phyloP scores from a whole-genome alignment of 495 filamentous ascomycete genomes.

The Aspergillus asperescens region DNA sequence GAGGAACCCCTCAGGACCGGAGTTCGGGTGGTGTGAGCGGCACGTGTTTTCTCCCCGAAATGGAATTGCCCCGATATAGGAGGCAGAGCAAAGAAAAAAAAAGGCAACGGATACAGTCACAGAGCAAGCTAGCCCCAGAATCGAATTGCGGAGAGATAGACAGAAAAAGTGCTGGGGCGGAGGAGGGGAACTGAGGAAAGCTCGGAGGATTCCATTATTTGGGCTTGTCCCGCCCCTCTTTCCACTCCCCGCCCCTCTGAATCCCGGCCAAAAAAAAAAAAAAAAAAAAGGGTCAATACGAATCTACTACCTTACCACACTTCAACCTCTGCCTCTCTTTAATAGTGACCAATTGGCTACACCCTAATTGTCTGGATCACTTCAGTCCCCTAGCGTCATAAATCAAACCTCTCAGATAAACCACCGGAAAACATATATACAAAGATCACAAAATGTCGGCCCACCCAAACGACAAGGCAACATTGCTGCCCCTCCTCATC shows the following conservation, averaged over 20 bases:
- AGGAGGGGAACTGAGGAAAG: constrained; percentile 1
- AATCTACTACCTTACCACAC: no score
- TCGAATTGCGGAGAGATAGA: constrained; percentile 5
- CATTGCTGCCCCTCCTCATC: constrained; percentile 68
- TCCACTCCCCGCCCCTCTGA: constrained; percentile 7
- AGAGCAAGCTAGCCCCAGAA: neutral
- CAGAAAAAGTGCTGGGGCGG: constrained; percentile 6
- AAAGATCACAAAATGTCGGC: constrained; percentile 22
- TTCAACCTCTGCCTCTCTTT: neutral
- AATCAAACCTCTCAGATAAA: no score
- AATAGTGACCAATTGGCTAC: neutral
- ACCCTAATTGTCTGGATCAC: no score
- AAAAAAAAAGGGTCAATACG: no score
- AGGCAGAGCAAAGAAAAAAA: neutral
- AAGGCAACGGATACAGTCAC: neutral
- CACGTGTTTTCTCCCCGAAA: constrained; percentile 9
- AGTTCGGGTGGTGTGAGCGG: constrained; percentile 2
- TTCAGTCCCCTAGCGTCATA: neutral
- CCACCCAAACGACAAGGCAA: constrained; percentile 52
- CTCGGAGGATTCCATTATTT: neutral
- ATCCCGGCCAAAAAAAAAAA: neutral
- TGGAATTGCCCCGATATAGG: neutral
- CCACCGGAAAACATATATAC: no score
- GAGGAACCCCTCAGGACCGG: constrained; percentile 5
- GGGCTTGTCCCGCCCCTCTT: neutral